Conservation (phyloP, 2,329 filamentous ascomycete species). For the Beauveria varroae region DNA sequence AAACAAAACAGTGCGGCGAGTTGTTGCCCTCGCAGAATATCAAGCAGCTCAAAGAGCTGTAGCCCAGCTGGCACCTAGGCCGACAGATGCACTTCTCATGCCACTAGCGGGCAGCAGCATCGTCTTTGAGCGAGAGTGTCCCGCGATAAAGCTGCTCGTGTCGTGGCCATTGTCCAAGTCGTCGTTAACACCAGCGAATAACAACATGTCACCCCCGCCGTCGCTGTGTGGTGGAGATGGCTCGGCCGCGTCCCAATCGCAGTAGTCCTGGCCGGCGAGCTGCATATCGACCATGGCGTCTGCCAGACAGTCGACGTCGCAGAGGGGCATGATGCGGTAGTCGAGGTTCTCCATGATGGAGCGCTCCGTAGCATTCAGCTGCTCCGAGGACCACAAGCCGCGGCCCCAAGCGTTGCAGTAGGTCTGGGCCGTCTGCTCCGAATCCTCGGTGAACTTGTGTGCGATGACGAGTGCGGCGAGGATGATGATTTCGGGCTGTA, state of each 20-base stretch:
- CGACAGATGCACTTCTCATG: background rate
- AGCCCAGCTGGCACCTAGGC: slow-evolving; percentile 8
- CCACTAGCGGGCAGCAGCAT: slow-evolving; percentile 12
- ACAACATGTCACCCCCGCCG: slow-evolving; percentile 17
- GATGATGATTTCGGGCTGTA: slow-evolving; percentile 55
- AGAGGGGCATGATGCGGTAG: slow-evolving; percentile 56
- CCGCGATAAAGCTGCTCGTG: slow-evolving; percentile 19
- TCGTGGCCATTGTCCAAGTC: slow-evolving; percentile 13
- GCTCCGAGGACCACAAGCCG: slow-evolving; percentile 49
- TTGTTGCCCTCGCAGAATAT: background rate
- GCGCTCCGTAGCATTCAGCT: slow-evolving; percentile 57
- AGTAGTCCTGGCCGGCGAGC: slow-evolving; percentile 39
- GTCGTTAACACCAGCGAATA: background rate
- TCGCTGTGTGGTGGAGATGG: slow-evolving; percentile 23
- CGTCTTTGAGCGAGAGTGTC: slow-evolving; percentile 30
- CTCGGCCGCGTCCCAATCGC: slow-evolving; percentile 19
- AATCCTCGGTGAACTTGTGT: slow-evolving; percentile 58
- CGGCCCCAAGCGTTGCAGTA: slow-evolving; percentile 48
- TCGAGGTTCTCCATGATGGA: slow-evolving; percentile 57
- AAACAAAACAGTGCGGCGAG: background rate
- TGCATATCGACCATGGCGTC: slow-evolving; percentile 58
- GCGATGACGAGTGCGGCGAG: slow-evolving; percentile 56
- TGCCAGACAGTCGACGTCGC: slow-evolving; percentile 46
- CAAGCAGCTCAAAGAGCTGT: slow-evolving; percentile 1
- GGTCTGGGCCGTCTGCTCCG: slow-evolving; percentile 43